A percentile compares a stretch with the other conserved stretches of the same genome.
Evolutionary conservation across 169 alveolate species (phyloP).

Genomic region (Plasmodium reichenowi): DNA sequence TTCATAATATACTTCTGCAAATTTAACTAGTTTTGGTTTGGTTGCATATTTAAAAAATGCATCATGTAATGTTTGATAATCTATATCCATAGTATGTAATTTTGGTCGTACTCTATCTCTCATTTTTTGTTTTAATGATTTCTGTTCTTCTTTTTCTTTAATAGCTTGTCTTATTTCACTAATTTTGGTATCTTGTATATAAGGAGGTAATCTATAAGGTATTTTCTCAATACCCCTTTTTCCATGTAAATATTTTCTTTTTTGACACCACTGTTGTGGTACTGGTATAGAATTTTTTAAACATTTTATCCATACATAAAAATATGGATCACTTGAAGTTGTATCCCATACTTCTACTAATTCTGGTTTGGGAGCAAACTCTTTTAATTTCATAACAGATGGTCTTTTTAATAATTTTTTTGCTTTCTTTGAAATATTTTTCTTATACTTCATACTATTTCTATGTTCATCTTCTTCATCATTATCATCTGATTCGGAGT

Average conservation of each 20-base stretch:
- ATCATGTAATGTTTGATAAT: constrained; percentile 97
- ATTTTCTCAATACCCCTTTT: constrained; percentile 95
- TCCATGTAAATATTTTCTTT: constrained; percentile 95
- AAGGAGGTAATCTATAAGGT: constrained; percentile 96
- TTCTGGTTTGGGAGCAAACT: constrained; percentile 87
- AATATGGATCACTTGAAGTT: constrained; percentile 96
- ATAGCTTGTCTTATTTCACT: constrained; percentile 93
- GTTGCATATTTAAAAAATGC: constrained; percentile 98
- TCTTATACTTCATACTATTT: constrained; percentile 15
- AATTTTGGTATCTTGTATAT: constrained; percentile 92
- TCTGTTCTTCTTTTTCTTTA: constrained; percentile 94
- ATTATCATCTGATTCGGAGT: constrained; percentile 31
- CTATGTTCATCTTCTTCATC: constrained; percentile 15
- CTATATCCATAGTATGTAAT: constrained; percentile 96
- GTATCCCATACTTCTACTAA: constrained; percentile 96
- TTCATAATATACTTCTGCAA: constrained; percentile 98
- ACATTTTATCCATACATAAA: constrained; percentile 95
- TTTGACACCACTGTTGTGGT: constrained; percentile 99
- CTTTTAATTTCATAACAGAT: constrained; percentile 77
- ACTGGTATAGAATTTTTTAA: constrained; percentile 96
- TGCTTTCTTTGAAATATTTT: constrained; percentile 60
- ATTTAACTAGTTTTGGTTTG: constrained; percentile 95
- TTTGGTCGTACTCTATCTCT: constrained; percentile 98
- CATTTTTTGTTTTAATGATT: constrained; percentile 95
- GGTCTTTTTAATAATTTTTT: constrained; percentile 74